A percentile compares a stretch with the other conserved stretches of the same genome.
Evolutionary conservation across 345 rosid genomes (phyloP).

Genomic region (Populus ilicifolia): DNA sequence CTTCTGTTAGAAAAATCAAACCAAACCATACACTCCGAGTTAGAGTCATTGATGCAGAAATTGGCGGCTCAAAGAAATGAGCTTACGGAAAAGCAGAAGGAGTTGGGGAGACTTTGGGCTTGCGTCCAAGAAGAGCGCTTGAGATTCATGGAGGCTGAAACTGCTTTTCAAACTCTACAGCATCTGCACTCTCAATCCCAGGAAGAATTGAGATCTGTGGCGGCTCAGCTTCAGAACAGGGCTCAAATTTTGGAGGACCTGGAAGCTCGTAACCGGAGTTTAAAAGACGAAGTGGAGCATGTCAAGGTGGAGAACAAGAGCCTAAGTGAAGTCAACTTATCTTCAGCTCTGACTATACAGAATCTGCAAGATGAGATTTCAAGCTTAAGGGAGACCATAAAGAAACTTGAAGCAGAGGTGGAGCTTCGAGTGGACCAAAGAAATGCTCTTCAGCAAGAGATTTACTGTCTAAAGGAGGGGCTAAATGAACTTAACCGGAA

Average conservation of each 20-base stretch:
- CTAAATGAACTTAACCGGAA: conserved; percentile 67
- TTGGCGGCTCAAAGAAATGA: conserved; percentile 64
- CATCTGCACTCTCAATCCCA: conserved; percentile 92
- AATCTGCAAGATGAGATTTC: conserved; percentile 67
- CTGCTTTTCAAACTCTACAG: conserved; percentile 95
- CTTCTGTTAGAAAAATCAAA: conserved; percentile 67
- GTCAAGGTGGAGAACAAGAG: conserved; percentile 51
- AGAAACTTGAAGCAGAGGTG: conserved; percentile 88
- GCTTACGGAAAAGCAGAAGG: conserved; percentile 81
- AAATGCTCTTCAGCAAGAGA: conserved; percentile 97
- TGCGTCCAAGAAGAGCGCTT: conserved; percentile 81
- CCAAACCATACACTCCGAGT: conserved; percentile 62
- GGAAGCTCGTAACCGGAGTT: conserved; percentile 54
- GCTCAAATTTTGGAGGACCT: conserved; percentile 56
- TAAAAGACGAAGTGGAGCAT: conserved; percentile 53
- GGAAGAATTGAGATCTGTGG: conserved; percentile 81
- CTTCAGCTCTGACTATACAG: conserved; percentile 65
- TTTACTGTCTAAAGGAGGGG: conserved; percentile 92
- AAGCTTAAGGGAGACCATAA: conserved; percentile 61
- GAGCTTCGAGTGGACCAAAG: conserved; percentile 81
- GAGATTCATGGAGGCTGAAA: conserved; percentile 90
- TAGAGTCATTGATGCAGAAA: conserved; percentile 58
- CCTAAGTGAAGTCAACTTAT: conserved; percentile 58
- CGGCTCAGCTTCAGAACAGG: conserved; percentile 55
- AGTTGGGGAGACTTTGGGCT: conserved; percentile 79